Evolutionary conservation across 1,284 basidiomycete genomes (phyloP).

Genomic region (Porodaedalea pini): DNA sequence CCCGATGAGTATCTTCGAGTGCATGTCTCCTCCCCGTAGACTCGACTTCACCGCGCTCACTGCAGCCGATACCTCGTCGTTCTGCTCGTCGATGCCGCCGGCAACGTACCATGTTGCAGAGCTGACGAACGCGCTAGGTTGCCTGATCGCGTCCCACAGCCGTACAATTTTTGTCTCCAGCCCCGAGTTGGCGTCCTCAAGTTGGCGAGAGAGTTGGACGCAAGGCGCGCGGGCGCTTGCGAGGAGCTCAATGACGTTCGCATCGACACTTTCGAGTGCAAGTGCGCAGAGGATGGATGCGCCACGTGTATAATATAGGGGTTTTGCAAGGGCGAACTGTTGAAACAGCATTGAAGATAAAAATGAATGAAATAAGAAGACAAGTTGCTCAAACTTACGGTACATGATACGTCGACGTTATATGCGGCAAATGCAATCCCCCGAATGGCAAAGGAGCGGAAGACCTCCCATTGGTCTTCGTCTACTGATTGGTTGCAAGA

Average conservation of each 20-base stretch:
- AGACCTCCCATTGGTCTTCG: constrained; percentile 12
- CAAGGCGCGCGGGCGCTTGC: background rate
- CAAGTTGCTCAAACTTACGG: background rate
- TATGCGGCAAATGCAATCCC: constrained; percentile 9
- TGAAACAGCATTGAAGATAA: background rate
- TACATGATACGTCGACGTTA: constrained; percentile 6
- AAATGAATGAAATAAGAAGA: background rate
- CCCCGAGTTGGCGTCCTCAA: background rate
- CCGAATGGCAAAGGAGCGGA: constrained; percentile 1
- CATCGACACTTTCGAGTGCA: constrained; percentile 6
- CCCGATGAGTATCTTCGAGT: constrained; percentile 10
- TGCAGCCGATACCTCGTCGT: background rate
- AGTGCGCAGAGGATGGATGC: constrained; percentile 10
- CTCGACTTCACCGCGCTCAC: background rate
- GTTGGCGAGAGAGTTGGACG: constrained; percentile 1
- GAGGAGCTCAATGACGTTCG: constrained; percentile 8
- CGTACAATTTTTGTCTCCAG: constrained; percentile 8
- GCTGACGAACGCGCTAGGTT: constrained; percentile 1
- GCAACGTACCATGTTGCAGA: background rate
- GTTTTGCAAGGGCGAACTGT: constrained; percentile 13
- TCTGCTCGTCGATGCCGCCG: background rate
- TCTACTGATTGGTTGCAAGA: constrained; percentile 1
- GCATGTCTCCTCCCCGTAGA: background rate
- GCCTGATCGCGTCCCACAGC: constrained; percentile 7
- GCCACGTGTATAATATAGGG: constrained; percentile 15